These are phyloP conservation scores for Rhodotorula kratochvilovae DNA, from an alignment of 768 basidiomycete species.

Conservation along the genomic window DNA sequence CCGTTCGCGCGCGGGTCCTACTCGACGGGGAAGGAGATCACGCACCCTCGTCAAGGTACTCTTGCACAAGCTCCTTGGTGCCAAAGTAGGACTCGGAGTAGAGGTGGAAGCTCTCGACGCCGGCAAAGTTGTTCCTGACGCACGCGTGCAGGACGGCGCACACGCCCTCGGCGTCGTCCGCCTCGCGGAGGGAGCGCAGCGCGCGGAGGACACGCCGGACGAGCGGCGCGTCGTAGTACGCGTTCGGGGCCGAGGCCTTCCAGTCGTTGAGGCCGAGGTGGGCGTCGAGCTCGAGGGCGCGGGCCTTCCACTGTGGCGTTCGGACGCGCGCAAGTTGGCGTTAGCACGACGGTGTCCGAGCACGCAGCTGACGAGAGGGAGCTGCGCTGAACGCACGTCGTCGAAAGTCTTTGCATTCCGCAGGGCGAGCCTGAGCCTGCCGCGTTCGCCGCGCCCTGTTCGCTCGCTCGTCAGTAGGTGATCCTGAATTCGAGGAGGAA, in stretches of 20 bases:
- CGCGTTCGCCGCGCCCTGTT: slow-evolving; percentile 79
- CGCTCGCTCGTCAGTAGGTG: neutral
- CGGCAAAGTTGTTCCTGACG: slow-evolving; percentile 86
- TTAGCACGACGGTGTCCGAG: neutral
- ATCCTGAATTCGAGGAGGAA: neutral
- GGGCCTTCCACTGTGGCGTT: slow-evolving; percentile 63
- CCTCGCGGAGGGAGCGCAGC: slow-evolving; percentile 56
- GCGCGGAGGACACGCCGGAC: slow-evolving; percentile 49
- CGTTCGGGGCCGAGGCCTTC: slow-evolving; percentile 79
- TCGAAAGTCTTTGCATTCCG: slow-evolving; percentile 70
- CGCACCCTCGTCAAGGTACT: slow-evolving; percentile 40
- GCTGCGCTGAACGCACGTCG: slow-evolving; percentile 50
- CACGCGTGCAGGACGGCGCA: slow-evolving; percentile 88
- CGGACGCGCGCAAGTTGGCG: no score
- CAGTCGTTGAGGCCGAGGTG: slow-evolving; percentile 78
- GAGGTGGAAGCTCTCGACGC: slow-evolving; percentile 76
- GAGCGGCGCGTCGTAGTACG: slow-evolving; percentile 86
- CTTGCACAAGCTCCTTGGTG: slow-evolving; percentile 82
- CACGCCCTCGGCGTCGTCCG: slow-evolving; percentile 75
- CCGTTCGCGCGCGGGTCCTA: neutral
- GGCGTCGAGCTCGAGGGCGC: slow-evolving; percentile 70
- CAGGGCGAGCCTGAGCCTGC: slow-evolving; percentile 66
- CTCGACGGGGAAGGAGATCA: neutral
- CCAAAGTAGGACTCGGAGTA: slow-evolving; percentile 78
- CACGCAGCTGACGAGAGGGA: neutral